These are phyloP conservation scores for Vicia sativa DNA, from an alignment of 306 rosid genomes.

Conservation along the genomic window DNA sequence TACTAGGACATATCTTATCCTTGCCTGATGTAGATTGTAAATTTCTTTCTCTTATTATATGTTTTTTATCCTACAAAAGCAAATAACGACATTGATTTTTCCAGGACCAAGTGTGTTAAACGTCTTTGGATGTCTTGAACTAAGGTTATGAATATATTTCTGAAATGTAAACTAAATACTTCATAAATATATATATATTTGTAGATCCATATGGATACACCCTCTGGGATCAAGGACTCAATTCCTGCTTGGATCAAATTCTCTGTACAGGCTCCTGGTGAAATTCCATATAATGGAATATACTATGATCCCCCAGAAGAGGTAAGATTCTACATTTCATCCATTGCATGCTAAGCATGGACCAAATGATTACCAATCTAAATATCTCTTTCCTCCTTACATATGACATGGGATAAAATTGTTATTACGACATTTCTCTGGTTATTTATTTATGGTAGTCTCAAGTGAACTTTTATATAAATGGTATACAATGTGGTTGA, in stretches of 20 bases:
- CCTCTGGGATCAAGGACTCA: conserved; percentile 94
- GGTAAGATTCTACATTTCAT: conserved; percentile 54
- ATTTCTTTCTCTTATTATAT: conserved; percentile 9
- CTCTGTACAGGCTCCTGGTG: conserved; percentile 93
- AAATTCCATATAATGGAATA: conserved; percentile 86
- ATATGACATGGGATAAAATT: conserved; percentile 16
- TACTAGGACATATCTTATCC: conserved; percentile 23
- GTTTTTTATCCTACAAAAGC: conserved; percentile 22
- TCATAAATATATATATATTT: conserved; percentile 28
- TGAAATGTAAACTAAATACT: conserved; percentile 36
- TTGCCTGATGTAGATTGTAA: conserved; percentile 12
- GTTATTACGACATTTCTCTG: conserved; percentile 18
- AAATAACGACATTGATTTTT: background rate
- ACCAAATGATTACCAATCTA: conserved; percentile 9
- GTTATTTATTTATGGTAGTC: conserved; percentile 28
- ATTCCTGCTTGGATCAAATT: conserved; percentile 99
- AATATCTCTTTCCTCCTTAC: conserved; percentile 7
- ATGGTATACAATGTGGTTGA: conserved; percentile 1
- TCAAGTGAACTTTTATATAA: conserved; percentile 23
- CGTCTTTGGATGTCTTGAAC: conserved; percentile 33
- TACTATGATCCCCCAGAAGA: conserved; percentile 98
- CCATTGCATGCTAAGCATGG: conserved; percentile 28
- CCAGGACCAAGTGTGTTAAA: conserved; percentile 17
- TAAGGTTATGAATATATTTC: conserved; percentile 20
- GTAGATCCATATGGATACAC: conserved; percentile 93